phyloP scores from a whole-genome alignment of 2,329 filamentous ascomycete genomes.

The Stenocarpella maydis region DNA sequence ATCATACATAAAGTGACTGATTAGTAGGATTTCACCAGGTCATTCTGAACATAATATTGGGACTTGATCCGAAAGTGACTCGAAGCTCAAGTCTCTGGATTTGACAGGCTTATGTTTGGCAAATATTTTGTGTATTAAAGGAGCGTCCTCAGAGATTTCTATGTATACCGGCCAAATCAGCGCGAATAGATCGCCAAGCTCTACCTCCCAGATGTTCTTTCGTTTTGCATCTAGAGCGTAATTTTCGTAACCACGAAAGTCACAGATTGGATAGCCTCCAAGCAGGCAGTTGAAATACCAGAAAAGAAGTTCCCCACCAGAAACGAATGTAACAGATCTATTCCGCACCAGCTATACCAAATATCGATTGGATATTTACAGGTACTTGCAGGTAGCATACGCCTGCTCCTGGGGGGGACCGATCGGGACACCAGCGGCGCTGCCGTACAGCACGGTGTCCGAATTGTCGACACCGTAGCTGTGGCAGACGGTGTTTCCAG shows the following conservation, averaged over 20 bases:
- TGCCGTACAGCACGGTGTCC: slow-evolving; percentile 30
- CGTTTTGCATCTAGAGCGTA: neutral
- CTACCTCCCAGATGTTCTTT: neutral
- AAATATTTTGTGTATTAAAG: neutral
- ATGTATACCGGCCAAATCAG: neutral
- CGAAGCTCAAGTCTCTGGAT: neutral
- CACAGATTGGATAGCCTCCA: slow-evolving; percentile 14
- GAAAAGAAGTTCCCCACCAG: neutral
- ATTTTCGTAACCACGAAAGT: slow-evolving; percentile 6
- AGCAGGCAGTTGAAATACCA: neutral
- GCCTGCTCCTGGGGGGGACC: slow-evolving; percentile 36
- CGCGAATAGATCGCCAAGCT: neutral
- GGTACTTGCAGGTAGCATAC: slow-evolving; percentile 23
- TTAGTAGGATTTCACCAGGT: no score
- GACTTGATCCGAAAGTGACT: neutral
- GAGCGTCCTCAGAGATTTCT: neutral
- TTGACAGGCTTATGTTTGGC: neutral
- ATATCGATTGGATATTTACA: neutral
- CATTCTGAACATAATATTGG: no score
- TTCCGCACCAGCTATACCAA: neutral
- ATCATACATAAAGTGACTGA: no score
- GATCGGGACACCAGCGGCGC: slow-evolving; percentile 31
- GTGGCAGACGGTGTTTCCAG: slow-evolving; percentile 31
- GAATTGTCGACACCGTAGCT: slow-evolving; percentile 33
- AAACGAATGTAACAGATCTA: neutral